These are phyloP conservation scores for Penicillium coprophilum DNA, from an alignment of 495 filamentous ascomycete species.

Conservation along the genomic window DNA sequence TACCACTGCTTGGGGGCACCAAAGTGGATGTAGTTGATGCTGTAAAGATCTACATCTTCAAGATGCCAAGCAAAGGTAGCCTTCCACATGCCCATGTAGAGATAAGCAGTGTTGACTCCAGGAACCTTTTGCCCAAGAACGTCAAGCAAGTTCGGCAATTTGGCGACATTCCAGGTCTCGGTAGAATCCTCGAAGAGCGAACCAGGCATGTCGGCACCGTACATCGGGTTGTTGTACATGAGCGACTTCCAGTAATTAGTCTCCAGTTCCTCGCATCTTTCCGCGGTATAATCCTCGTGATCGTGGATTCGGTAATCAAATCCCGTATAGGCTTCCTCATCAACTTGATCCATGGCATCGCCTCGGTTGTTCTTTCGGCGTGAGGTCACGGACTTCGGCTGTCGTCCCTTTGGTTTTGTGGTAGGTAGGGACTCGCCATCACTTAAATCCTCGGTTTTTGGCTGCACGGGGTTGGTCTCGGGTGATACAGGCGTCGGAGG, in stretches of 20 bases:
- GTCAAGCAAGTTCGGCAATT: conserved; percentile 89
- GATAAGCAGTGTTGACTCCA: conserved; percentile 97
- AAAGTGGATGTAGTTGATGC: conserved; percentile 99
- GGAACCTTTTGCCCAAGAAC: conserved; percentile 93
- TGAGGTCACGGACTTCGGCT: conserved; percentile 61
- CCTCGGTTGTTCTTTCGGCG: conserved; percentile 78
- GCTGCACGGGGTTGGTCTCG: conserved; percentile 46
- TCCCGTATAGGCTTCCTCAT: conserved; percentile 80
- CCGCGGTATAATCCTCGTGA: conserved; percentile 78
- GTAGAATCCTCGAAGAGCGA: conserved; percentile 89
- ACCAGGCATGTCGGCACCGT: conserved; percentile 94
- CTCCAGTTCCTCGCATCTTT: conserved; percentile 92
- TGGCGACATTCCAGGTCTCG: conserved; percentile 90
- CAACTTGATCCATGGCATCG: conserved; percentile 66
- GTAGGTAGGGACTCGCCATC: conserved; percentile 51
- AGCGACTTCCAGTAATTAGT: conserved; percentile 93
- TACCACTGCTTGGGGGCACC: conserved; percentile 99
- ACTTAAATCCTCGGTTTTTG: conserved; percentile 50
- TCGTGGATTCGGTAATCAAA: conserved; percentile 87
- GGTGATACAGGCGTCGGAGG: conserved; percentile 57
- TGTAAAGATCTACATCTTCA: conserved; percentile 97
- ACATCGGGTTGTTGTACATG: conserved; percentile 90
- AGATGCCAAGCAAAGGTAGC: conserved; percentile 99
- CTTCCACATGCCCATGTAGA: conserved; percentile 99
- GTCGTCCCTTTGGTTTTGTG: conserved; percentile 49